phyloP scores from a whole-genome alignment of 108 stramenopile genomes.

The Nitzschia sp. region DNA sequence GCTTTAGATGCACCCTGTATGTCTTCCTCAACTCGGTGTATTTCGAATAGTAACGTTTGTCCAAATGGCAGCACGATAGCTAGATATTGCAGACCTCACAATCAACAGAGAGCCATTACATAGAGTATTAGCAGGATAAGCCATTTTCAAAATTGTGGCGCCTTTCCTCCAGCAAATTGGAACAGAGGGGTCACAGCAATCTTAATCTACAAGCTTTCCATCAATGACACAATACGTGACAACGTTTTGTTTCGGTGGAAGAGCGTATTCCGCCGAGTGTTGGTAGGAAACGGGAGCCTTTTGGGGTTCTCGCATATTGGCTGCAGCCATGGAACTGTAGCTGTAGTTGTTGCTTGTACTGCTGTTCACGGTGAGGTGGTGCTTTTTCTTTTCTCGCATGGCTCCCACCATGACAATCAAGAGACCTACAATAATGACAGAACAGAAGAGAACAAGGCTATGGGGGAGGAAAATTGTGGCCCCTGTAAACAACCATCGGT shows the following conservation, averaged over 20 bases:
- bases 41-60: too few species aligned
- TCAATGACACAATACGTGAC: conserved; percentile 83
- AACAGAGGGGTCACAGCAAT: background rate
- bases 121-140: background rate
- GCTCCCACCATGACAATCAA: conserved; percentile 9
- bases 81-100: too few species aligned
- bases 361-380: too few species aligned
- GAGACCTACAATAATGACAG: conserved; percentile 22
- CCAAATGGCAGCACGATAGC: too few species aligned
- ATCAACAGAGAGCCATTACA: too few species aligned
- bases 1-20: too few species aligned
- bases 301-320: conserved; percentile 12
- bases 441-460: conserved; percentile 23
- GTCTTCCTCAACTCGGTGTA: too few species aligned
- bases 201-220: conserved; percentile 52
- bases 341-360: too few species aligned
- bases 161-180: background rate
- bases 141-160: background rate
- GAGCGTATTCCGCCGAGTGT: conserved; percentile 29
- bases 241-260: conserved; percentile 50
- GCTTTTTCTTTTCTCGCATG: conserved; percentile 5
- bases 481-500: conserved; percentile 15
- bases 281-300: conserved; percentile 33
- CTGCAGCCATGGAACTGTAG: too few species aligned
- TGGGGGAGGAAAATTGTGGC: conserved; percentile 22